These are phyloP conservation scores for Lablab purpureus DNA, from an alignment of 306 rosid species.

Conservation along the genomic window DNA sequence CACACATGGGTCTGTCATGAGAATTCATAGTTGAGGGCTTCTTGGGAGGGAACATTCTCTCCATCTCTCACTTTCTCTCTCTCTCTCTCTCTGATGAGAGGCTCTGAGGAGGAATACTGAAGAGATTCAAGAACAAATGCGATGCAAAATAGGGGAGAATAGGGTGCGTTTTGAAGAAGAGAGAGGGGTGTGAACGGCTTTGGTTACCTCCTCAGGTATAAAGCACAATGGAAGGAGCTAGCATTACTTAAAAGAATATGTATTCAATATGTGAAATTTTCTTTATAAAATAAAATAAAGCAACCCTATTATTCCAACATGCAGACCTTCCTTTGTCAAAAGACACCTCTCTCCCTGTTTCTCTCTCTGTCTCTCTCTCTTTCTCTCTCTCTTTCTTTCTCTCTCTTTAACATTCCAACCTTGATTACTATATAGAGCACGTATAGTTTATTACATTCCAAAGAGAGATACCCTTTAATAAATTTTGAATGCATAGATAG, in stretches of 20 bases:
- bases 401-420: slow-evolving; percentile 40
- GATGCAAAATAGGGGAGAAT: slow-evolving; percentile 89
- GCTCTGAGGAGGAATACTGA: slow-evolving; percentile 57
- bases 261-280: slow-evolving; percentile 33
- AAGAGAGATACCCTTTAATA: slow-evolving; percentile 26
- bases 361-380: slow-evolving; percentile 37
- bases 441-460: slow-evolving; percentile 34
- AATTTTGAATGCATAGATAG: slow-evolving; percentile 44
- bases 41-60: slow-evolving; percentile 97
- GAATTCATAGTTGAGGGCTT: slow-evolving; percentile 97
- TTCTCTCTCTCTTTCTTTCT: slow-evolving; percentile 41
- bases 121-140: slow-evolving; percentile 99
- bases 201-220: slow-evolving; percentile 56
- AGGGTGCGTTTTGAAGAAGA: slow-evolving; percentile 91
- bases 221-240: slow-evolving; percentile 56
- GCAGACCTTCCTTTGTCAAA: slow-evolving; percentile 66
- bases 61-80: slow-evolving; percentile 61
- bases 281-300: slow-evolving; percentile 46
- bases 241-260: slow-evolving; percentile 51
- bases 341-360: slow-evolving; percentile 52
- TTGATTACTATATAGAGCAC: slow-evolving; percentile 40
- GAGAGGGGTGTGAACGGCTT: slow-evolving; percentile 58
- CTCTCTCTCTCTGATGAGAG: slow-evolving; percentile 54
- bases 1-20: slow-evolving; percentile 96
- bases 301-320: slow-evolving; percentile 55